Evolutionary conservation across 2,329 filamentous ascomycete species (phyloP), one percentile per base, ranked within the genome.

Genomic region (Talaromyces rugulosus): DNA sequence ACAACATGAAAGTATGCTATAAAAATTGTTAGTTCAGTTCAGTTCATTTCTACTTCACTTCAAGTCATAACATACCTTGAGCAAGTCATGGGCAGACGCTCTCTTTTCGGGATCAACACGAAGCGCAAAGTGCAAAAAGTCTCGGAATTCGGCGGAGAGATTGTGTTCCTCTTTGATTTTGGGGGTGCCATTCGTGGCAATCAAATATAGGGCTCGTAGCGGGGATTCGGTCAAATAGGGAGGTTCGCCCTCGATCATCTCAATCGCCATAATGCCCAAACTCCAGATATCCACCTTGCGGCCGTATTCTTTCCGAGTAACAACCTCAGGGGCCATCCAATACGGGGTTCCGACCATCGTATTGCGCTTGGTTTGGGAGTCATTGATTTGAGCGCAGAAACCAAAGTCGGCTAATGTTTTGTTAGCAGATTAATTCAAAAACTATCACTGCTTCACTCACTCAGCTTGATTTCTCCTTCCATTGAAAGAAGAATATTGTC

Each of bases 341-440:
- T 99, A 99, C 1, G 95, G 95, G 7, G 95, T 98, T 59, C 95
- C 95, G 52, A 99, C 95, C 95, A 98, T 99, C 14, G 95, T 99
- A 4, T 93, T 98, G 63, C 95, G 90, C 83, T 98, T 98, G 79
- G 93, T 96, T 70, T 97, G 93, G 31, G 90, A 89, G 71, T 98
- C 94, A 73, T 97, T 98, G 78, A 98, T 97, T 73, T 96, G 96
- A 28, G 95, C 95, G 76, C 95, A 98, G 81, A 99, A 99, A 12
- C 95, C 95, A 72, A 99, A 98, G 82, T 99, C 95, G 71, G 94
- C 92, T 96, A 66, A 47, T 31, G 63, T 14, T 44, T 52, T 56
- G 66, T 76, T 69, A 75, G 67, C 33, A 65, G 28, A 3, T n/a
- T 12, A 23, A 14, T 30, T n/a, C 2, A 6, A 9, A 54, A 31